Percentiles rank a stretch among this genome's conserved stretches.
Conservation (phyloP, 2,329 filamentous ascomycete species). For the Emydomyces testavorans region DNA sequence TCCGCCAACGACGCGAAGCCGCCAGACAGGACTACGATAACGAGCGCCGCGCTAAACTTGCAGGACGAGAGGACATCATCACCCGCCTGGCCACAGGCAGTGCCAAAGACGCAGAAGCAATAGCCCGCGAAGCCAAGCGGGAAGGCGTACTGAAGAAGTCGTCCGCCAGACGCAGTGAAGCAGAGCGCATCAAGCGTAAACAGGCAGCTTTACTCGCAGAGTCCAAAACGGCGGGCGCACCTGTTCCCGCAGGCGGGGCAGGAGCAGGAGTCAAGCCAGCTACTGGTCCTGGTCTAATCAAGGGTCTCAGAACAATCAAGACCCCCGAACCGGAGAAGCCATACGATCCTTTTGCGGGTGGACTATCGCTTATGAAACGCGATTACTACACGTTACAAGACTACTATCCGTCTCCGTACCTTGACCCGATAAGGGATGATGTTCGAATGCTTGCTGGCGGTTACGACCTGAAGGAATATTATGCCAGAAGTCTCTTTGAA, state of each 20-base stretch:
- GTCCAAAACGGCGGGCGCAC: slow-evolving; percentile 19
- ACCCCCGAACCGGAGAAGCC: slow-evolving; percentile 56
- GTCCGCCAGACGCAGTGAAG: slow-evolving; percentile 47
- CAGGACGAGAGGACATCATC: slow-evolving; percentile 57
- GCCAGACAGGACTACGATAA: slow-evolving; percentile 58
- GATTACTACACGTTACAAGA: slow-evolving; percentile 59
- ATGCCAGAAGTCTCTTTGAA: slow-evolving; percentile 67
- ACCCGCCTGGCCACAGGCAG: slow-evolving; percentile 54
- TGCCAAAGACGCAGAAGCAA: slow-evolving; percentile 46
- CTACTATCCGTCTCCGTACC: slow-evolving; percentile 62
- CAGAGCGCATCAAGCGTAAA: slow-evolving; percentile 38
- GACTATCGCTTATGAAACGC: slow-evolving; percentile 47
- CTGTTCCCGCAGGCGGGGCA: not conserved
- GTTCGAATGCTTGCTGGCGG: slow-evolving; percentile 61
- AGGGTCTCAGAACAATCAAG: slow-evolving; percentile 60
- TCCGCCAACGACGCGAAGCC: slow-evolving; percentile 50
- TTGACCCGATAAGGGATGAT: slow-evolving; percentile 56
- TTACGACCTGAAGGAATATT: slow-evolving; percentile 73
- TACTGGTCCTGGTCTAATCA: slow-evolving; percentile 48
- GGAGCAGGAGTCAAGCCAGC: slow-evolving; percentile 15
- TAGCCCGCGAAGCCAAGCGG: slow-evolving; percentile 43
- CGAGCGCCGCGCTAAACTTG: slow-evolving; percentile 52
- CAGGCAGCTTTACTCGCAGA: slow-evolving; percentile 30
- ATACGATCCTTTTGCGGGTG: slow-evolving; percentile 79
- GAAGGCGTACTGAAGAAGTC: slow-evolving; percentile 60